A percentile compares a stretch with the other conserved stretches of the same genome.
phyloP scores from a whole-genome alignment of 352 stramenopile genomes.

The Phytophthora vignae region DNA sequence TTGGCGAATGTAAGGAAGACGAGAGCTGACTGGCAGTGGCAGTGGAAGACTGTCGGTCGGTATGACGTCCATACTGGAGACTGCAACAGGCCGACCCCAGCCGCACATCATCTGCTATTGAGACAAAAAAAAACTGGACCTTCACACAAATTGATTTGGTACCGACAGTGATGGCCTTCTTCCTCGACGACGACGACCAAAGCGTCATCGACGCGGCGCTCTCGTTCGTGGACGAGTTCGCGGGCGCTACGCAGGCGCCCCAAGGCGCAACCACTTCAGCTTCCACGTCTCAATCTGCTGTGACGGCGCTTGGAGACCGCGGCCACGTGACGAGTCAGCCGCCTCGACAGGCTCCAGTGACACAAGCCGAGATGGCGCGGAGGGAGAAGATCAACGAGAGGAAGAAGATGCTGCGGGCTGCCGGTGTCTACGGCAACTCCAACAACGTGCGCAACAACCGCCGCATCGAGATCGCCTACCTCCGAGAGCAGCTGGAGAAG shows the following conservation, averaged over 20 bases:
- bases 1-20: too few species aligned
- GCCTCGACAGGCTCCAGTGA: not conserved
- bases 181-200: conserved; percentile 27
- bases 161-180: conserved; percentile 19
- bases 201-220: conserved; percentile 35
- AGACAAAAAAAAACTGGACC: not conserved
- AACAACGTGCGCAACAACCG: conserved; percentile 47
- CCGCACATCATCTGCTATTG: not conserved
- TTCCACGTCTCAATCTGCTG: not conserved
- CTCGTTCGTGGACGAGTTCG: conserved; percentile 40
- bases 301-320: not conserved
- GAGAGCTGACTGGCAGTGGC: not conserved
- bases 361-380: not conserved
- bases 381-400: conserved; percentile 23
- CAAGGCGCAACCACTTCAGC: not conserved
- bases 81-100: not conserved
- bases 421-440: conserved; percentile 35
- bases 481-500: conserved; percentile 43
- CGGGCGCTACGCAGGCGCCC: not conserved
- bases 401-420: conserved; percentile 31
- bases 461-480: conserved; percentile 48
- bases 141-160: not conserved
- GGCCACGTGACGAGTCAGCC: not conserved
- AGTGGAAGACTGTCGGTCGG: not conserved
- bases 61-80: not conserved